phyloP scores from a whole-genome alignment of 23 red algal species.

The Gracilaria domingensis region DNA sequence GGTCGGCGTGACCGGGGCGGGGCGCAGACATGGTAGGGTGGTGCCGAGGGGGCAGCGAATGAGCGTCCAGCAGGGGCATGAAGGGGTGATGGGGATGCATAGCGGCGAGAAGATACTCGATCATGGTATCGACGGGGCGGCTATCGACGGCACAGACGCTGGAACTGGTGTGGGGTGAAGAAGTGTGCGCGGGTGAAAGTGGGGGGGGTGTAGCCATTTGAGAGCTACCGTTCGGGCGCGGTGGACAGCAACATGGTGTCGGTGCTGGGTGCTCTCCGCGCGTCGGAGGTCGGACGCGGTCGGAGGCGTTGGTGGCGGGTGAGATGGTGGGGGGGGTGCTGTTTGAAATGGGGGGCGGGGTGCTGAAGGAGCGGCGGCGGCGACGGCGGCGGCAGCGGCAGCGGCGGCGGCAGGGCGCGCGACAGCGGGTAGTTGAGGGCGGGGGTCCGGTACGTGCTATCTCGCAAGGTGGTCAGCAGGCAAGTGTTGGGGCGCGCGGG shows the following conservation, averaged over 20 bases:
- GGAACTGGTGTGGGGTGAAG: neutral
- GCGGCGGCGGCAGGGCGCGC: neutral
- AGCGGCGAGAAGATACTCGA: neutral
- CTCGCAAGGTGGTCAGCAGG: neutral
- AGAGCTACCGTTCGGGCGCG: conserved; percentile 9
- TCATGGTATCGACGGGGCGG: neutral
- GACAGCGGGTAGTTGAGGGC: neutral
- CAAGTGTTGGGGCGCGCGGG: neutral
- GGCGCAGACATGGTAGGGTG: neutral
- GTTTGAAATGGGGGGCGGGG: neutral
- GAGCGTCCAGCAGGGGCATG: neutral
- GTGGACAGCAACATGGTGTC: conserved; percentile 15
- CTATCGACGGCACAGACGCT: conserved; percentile 1
- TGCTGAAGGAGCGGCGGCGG: neutral
- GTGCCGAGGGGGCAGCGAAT: neutral
- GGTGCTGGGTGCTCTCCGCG: conserved; percentile 29
- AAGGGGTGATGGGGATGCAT: neutral
- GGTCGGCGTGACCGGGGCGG: neutral
- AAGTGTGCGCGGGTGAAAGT: neutral
- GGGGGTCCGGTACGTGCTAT: conserved; percentile 14
- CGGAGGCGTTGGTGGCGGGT: conserved; percentile 20
- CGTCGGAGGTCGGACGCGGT: conserved; percentile 32
- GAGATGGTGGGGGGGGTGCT: conserved; percentile 46
- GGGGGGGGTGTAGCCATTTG: neutral
- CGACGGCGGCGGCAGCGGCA: neutral